Conservation (phyloP, 371 early-diverging fungal species). For the Rhizopus delemar region DNA sequence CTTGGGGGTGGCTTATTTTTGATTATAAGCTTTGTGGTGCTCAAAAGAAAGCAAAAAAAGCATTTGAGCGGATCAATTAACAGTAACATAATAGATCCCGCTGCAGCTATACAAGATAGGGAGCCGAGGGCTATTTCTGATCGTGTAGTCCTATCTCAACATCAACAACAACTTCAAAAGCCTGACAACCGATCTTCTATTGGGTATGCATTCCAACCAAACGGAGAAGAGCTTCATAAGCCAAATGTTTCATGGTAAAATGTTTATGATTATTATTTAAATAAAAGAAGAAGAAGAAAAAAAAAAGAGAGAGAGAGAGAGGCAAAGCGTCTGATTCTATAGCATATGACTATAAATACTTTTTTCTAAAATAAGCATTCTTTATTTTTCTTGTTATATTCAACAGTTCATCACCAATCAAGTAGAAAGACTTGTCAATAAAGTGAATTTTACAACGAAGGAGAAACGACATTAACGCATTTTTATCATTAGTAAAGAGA, state of each 20-base stretch:
- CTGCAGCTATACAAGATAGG: slow-evolving; percentile 1
- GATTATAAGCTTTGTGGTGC: slow-evolving; percentile 21
- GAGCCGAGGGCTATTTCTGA: slow-evolving; percentile 11
- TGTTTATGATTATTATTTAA: neutral
- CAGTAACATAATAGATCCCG: slow-evolving; percentile 12
- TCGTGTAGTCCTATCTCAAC: neutral
- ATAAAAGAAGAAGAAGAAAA: neutral
- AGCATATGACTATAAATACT: too few relatives aligned
- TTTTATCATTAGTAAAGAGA: too few relatives aligned
- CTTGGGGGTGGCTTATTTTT: slow-evolving; percentile 31
- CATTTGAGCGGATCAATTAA: slow-evolving; percentile 4
- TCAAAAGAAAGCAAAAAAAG: slow-evolving; percentile 19
- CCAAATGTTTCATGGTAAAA: slow-evolving; percentile 17
- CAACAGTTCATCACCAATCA: too few relatives aligned
- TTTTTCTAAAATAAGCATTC: too few relatives aligned
- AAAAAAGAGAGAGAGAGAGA: too few relatives aligned
- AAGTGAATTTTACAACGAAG: too few relatives aligned
- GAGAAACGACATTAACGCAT: too few relatives aligned
- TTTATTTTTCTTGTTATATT: too few relatives aligned
- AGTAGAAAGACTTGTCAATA: too few relatives aligned
- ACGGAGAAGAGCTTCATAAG: slow-evolving; percentile 23
- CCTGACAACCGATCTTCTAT: slow-evolving; percentile 32
- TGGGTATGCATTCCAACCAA: slow-evolving; percentile 21
- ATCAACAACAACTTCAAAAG: slow-evolving; percentile 13
- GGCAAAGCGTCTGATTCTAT: too few relatives aligned